Evolutionary conservation across 148 eudicot genomes (phyloP).

Genomic region (Talinum fruticosum): DNA sequence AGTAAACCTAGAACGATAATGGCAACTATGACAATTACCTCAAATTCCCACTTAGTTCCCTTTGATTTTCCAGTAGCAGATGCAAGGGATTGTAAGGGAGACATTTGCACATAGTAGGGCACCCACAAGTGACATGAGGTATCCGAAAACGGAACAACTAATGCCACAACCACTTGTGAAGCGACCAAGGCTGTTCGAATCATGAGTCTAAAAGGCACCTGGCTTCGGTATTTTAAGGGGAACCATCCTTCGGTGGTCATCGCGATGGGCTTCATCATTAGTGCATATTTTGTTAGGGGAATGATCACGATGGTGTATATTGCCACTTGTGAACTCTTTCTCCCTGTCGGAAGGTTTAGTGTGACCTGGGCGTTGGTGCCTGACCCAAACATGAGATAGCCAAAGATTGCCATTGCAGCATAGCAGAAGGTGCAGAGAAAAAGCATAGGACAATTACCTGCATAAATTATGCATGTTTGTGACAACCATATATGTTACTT

Average conservation of each 20-base stretch:
- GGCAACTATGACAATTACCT: neutral
- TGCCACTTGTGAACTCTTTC: constrained; percentile 38
- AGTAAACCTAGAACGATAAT: neutral
- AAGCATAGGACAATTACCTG: constrained; percentile 41
- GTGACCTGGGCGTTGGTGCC: constrained; percentile 32
- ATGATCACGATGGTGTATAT: constrained; percentile 37
- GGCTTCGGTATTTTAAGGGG: neutral
- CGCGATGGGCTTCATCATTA: constrained; percentile 36
- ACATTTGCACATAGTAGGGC: constrained; percentile 13
- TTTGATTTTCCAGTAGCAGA: constrained; percentile 25
- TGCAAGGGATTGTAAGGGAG: constrained; percentile 24
- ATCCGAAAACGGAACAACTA: neutral
- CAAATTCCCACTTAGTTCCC: neutral
- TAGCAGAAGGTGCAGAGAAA: constrained; percentile 25
- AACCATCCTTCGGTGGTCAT: constrained; percentile 29
- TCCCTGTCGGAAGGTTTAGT: constrained; percentile 27
- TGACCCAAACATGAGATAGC: constrained; percentile 44
- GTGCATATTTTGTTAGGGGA: constrained; percentile 40
- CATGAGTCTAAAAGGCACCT: constrained; percentile 13
- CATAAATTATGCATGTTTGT: neutral
- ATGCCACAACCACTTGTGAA: constrained; percentile 20
- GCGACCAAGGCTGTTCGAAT: constrained; percentile 28
- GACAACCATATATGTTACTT: neutral
- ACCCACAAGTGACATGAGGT: constrained; percentile 24
- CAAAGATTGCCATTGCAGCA: constrained; percentile 36